Evolutionary conservation across 306 rosid genomes (phyloP), one percentile per base, ranked within the genome.

Genomic region (Astragalus glycyphyllos): DNA sequence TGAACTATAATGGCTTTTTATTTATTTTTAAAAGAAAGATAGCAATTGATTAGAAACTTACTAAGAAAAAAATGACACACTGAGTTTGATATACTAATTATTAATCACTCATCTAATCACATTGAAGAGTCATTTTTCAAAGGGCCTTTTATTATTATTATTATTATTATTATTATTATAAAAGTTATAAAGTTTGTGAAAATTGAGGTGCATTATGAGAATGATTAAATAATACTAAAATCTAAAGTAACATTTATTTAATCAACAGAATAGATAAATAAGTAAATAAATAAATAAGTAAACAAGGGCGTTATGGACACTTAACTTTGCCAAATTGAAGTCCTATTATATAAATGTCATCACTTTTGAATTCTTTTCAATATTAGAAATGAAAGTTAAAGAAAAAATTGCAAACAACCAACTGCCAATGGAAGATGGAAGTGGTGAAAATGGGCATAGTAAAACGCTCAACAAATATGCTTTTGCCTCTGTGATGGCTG

Each of bases 401-500:
- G 74, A 47, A 48, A n/a, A 8, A 78, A 65, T 65, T 11, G 69
- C 9, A 11, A 38, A 37, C 6, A 16, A 31, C 46, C 17, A 77
- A 77, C 11, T 48, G 29, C 46, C 50, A 4, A 50, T 49, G 66
- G 87, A 74, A 66, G 23, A 26, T 26, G 47, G 45, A 29, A 55
- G 4, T 8, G 44, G 72, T 6, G 77, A 16, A 47, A 67, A 26
- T n/a, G 70, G 31, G 31, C 3, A 26, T 26, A 26, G 11, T 10
- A 7, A 14, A n/a, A 81, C 42, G 67, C 35, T 89, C 59, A 89
- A 89, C 80, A 87, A 61, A 35, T 61, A 78, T 81, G 88, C 98
- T 8, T 82, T 79, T 23, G 78, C 77, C n/a, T 89, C 92, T 57
- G 84, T 88, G 1, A 13, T 80, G 4, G 79, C 85, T 59, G 90